phyloP scores from a whole-genome alignment of 1,284 basidiomycete genomes.

The Fomitopsis palustris region DNA sequence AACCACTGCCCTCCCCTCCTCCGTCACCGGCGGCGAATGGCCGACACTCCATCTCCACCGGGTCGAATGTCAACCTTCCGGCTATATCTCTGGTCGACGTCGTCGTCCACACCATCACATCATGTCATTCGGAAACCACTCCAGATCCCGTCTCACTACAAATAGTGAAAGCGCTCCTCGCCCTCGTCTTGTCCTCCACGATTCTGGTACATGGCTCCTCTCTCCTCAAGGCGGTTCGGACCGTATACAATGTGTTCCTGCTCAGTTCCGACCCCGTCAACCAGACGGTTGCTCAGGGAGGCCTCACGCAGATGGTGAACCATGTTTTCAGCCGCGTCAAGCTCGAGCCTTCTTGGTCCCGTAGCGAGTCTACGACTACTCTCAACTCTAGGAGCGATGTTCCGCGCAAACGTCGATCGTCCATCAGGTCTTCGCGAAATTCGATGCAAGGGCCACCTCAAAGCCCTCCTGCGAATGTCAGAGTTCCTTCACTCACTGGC shows the following conservation, averaged over 20 bases:
- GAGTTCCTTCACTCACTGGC: conserved; percentile 11
- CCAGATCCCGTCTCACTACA: conserved; percentile 90
- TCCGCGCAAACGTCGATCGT: conserved; percentile 22
- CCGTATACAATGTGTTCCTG: conserved; percentile 96
- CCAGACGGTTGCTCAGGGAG: conserved; percentile 95
- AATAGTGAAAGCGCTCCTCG: conserved; percentile 90
- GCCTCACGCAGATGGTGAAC: conserved; percentile 95
- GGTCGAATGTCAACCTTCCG: conserved; percentile 48
- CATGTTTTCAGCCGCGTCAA: conserved; percentile 86
- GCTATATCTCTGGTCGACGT: conserved; percentile 81
- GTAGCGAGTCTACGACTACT: conserved; percentile 23
- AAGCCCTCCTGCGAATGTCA: neutral
- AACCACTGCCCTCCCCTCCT: conserved; percentile 57
- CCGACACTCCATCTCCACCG: conserved; percentile 38
- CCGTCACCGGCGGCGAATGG: conserved; percentile 57
- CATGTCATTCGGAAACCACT: conserved; percentile 85
- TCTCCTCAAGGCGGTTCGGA: conserved; percentile 90
- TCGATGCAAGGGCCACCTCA: conserved; percentile 14
- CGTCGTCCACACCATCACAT: conserved; percentile 90
- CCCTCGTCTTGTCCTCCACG: conserved; percentile 82
- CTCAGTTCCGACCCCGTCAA: conserved; percentile 87
- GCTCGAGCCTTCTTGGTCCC: conserved; percentile 21
- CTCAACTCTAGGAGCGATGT: conserved; percentile 14
- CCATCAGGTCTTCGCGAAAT: conserved; percentile 26
- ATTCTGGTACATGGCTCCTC: conserved; percentile 92